A percentile compares a stretch with the other conserved stretches of the same genome.
Evolutionary conservation across 306 rosid genomes (phyloP).

Genomic region (Malus fusca): DNA sequence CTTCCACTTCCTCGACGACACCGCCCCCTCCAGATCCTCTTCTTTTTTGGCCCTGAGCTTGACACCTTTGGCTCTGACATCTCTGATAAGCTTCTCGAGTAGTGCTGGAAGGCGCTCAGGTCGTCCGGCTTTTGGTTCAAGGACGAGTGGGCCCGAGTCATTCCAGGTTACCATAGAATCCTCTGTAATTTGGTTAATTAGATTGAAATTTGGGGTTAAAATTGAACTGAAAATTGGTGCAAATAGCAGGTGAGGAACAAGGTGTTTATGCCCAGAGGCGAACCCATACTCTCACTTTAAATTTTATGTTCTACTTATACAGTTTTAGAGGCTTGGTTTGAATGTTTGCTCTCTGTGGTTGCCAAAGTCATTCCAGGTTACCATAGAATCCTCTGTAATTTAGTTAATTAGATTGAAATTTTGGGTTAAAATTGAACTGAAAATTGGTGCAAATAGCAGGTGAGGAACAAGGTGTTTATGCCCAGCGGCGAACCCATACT

Average conservation of each 20-base stretch:
- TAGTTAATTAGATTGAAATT: no score
- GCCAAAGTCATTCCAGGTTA: no score
- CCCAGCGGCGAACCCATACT: not conserved
- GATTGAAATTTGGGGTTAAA: not conserved
- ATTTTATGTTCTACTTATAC: no score
- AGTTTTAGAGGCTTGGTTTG: no score
- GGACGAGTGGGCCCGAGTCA: slow-evolving; percentile 37
- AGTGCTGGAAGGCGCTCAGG: slow-evolving; percentile 31
- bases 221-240: not conserved
- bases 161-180: not conserved
- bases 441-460: slow-evolving; percentile 10
- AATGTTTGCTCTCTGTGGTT: no score
- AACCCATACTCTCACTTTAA: no score
- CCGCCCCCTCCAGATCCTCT: slow-evolving; percentile 16
- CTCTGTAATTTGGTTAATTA: not conserved
- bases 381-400: no score
- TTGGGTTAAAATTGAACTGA: not conserved
- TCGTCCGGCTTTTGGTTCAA: slow-evolving; percentile 37
- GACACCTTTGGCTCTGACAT: slow-evolving; percentile 12
- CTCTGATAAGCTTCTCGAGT: slow-evolving; percentile 24
- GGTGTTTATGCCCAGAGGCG: slow-evolving; percentile 22
- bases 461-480: slow-evolving; percentile 39
- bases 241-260: slow-evolving; percentile 31
- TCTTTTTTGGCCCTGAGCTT: slow-evolving; percentile 24
- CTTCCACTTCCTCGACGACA: slow-evolving; percentile 26